These are phyloP conservation scores for Hondaea fermentalgiana DNA, from an alignment of 108 stramenopile genomes.

Conservation along the genomic window DNA sequence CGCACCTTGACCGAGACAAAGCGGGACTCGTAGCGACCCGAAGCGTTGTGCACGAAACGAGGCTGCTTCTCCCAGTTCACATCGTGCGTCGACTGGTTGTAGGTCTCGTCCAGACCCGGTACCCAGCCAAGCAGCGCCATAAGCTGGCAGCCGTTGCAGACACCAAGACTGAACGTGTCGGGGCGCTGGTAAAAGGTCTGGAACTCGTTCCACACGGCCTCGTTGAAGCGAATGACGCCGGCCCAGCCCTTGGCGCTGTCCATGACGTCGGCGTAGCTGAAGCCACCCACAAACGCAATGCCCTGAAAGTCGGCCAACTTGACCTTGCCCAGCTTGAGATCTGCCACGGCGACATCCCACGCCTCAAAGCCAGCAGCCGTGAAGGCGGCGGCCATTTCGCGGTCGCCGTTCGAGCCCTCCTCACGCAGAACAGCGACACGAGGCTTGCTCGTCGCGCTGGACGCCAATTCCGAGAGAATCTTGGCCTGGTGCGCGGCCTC, in stretches of 20 bases:
- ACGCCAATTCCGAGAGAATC: background rate
- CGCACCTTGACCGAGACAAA: conserved; percentile 75
- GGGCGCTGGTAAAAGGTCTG: conserved; percentile 73
- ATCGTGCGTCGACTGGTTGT: background rate
- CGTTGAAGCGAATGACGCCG: conserved; percentile 92
- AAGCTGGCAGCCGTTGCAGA: conserved; percentile 99
- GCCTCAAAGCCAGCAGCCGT: conserved; percentile 85
- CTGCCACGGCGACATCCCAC: conserved; percentile 88
- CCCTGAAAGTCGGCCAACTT: conserved; percentile 79
- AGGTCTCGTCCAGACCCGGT: conserved; percentile 36
- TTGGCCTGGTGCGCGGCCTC: background rate
- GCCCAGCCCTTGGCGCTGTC: conserved; percentile 99
- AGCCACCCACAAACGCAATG: conserved; percentile 92
- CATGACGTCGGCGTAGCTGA: conserved; percentile 93
- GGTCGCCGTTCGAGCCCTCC: conserved; percentile 97
- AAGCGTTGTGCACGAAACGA: conserved; percentile 87
- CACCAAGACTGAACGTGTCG: conserved; percentile 94
- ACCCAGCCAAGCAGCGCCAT: conserved; percentile 98
- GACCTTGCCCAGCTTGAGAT: conserved; percentile 64
- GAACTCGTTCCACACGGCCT: conserved; percentile 79
- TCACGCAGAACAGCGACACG: conserved; percentile 90
- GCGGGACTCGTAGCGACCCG: conserved; percentile 91
- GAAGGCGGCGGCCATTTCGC: conserved; percentile 95
- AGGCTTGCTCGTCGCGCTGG: conserved; percentile 62
- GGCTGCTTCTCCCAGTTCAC: conserved; percentile 65